Evolutionary conservation across 495 filamentous ascomycete species (phyloP).

Genomic region (Hypomontagnella submonticulosa): DNA sequence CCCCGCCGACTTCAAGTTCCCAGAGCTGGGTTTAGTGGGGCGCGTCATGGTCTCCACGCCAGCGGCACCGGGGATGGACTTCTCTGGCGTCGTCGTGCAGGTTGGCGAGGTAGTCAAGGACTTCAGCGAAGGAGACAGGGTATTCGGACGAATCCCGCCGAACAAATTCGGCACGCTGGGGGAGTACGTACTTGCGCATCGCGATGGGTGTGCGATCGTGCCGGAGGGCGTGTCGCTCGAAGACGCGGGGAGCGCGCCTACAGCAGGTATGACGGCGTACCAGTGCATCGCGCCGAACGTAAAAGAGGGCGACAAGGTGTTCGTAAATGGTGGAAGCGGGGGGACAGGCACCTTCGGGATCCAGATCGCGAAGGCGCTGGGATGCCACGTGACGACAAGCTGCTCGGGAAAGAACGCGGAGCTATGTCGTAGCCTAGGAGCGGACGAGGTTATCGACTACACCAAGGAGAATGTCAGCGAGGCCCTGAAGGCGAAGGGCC

Average conservation of each 20-base stretch:
- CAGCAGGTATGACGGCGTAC: slow-evolving; percentile 69
- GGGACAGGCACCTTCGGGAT: slow-evolving; percentile 71
- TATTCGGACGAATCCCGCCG: slow-evolving; percentile 64
- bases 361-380: slow-evolving; percentile 72
- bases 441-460: slow-evolving; percentile 78
- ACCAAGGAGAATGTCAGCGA: slow-evolving; percentile 62
- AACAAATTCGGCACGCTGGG: slow-evolving; percentile 62
- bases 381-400: slow-evolving; percentile 69
- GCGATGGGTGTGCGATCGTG: slow-evolving; percentile 51
- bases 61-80: slow-evolving; percentile 71
- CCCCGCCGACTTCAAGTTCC: slow-evolving; percentile 76
- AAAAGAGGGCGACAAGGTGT: slow-evolving; percentile 65
- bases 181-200: slow-evolving; percentile 59
- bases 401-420: slow-evolving; percentile 70
- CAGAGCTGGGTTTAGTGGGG: slow-evolving; percentile 61
- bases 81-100: slow-evolving; percentile 67
- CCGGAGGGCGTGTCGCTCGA: slow-evolving; percentile 64
- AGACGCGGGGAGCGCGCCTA: slow-evolving; percentile 63
- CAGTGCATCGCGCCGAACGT: slow-evolving; percentile 68
- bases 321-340: slow-evolving; percentile 76
- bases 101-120: slow-evolving; percentile 47
- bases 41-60: slow-evolving; percentile 56
- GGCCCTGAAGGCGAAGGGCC: slow-evolving; percentile 59
- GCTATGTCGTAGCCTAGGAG: slow-evolving; percentile 68
- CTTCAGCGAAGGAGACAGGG: slow-evolving; percentile 62